Evolutionary conservation across 345 rosid genomes (phyloP), one percentile per base, ranked within the genome.

Genomic region (Camelina neglecta): DNA sequence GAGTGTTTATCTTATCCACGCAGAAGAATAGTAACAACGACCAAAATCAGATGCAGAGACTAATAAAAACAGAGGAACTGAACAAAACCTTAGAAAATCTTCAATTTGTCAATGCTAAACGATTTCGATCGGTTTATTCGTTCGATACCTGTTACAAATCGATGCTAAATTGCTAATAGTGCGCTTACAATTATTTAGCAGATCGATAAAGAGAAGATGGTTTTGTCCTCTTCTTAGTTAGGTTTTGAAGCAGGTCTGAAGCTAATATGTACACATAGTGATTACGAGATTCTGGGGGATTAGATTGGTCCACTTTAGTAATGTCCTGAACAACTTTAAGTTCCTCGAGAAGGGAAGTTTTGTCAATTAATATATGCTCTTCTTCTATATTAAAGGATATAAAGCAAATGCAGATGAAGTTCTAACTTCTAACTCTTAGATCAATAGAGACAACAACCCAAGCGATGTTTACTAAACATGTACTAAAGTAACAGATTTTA

Each of bases 371-470:
- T 26, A 26, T 26, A 26, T 26, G 55, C 29, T 50, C 55, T 45
- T 63, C 24, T 48, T 29, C 42, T 48, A 11, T 45, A 45, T 15
- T 64, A 15, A 64, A 47, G 42, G 42, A n/a, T n/a, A 51, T 21
- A 21, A 68, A 38, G 38, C 20, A 56, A 44, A 57, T 29, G 33
- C 56, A 69, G 44, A 31, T 23, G 53, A 55, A 2, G 23, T 41
- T 55, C 31, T 26, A 26, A 26, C 31, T 26, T 26, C n/a, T 21
- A 21, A 59, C 38, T 48, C n/a, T 60, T 13, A 51, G 21, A 61
- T 16, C 33, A 72, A 8, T 53, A 6, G 45, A 42, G 45, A 45
- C 35, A 72, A 71, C 59, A 61, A 61, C 38, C 12, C 24, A 50
- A 10, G 60, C 2, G 5, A 42, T 42, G 18, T 26, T 42, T 23